A percentile compares a stretch with the other conserved stretches of the same genome.
Evolutionary conservation across 345 rosid species (phyloP).

Genomic region (Turritis glabra): DNA sequence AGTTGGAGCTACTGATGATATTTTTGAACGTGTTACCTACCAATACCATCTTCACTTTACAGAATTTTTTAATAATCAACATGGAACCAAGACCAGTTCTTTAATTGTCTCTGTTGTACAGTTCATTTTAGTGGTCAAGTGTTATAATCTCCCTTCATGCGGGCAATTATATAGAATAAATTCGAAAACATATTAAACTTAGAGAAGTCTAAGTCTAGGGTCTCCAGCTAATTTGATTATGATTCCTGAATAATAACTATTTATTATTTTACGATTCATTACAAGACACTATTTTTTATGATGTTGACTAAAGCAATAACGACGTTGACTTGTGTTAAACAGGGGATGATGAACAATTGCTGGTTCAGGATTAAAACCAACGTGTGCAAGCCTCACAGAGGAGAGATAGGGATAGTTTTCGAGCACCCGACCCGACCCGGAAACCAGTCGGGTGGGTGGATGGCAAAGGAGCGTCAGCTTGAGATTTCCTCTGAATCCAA

Average conservation of each 20-base stretch:
- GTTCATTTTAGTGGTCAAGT: constrained; percentile 17
- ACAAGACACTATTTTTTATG: neutral
- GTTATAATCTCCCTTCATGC: constrained; percentile 15
- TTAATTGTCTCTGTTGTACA: constrained; percentile 23
- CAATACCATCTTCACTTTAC: constrained; percentile 28
- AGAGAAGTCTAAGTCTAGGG: neutral
- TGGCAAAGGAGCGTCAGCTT: constrained; percentile 81
- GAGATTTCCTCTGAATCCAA: constrained; percentile 56
- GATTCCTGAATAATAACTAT: neutral
- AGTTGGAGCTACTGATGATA: constrained; percentile 35
- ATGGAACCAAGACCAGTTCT: neutral
- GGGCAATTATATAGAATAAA: constrained; percentile 22
- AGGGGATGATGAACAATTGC: constrained; percentile 99
- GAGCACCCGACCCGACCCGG: constrained; percentile 94
- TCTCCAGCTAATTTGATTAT: constrained; percentile 13
- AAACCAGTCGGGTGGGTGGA: constrained; percentile 97
- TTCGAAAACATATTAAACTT: neutral
- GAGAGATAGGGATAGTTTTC: constrained; percentile 90
- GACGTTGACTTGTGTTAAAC: constrained; percentile 28
- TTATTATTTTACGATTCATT: neutral
- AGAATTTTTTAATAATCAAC: neutral
- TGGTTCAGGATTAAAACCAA: constrained; percentile 88
- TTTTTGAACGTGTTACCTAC: constrained; percentile 37
- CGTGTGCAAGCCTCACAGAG: constrained; percentile 75
- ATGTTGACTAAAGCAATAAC: constrained; percentile 5